Conservation (phyloP, 2,329 filamentous ascomycete species). For the Colletotrichum sp. region DNA sequence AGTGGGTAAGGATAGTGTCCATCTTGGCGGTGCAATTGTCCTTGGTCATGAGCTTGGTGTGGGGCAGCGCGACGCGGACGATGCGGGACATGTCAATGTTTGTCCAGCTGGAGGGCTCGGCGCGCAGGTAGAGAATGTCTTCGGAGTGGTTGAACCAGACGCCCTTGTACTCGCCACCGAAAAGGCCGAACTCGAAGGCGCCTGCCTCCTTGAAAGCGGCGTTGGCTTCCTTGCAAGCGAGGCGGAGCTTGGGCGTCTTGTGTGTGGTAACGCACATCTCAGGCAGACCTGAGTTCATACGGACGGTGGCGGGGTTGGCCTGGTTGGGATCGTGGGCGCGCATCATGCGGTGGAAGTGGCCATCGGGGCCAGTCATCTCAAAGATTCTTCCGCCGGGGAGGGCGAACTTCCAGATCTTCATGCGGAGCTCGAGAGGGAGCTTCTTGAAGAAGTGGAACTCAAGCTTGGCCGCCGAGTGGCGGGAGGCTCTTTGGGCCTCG, state of each 20-base stretch:
- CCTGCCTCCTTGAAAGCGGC: conserved; percentile 7
- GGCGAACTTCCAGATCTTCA: conserved; percentile 22
- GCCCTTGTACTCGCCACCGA: conserved; percentile 11
- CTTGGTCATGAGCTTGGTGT: conserved; percentile 12
- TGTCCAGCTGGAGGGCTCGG: background rate
- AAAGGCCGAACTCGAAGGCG: conserved; percentile 21
- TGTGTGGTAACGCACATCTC: conserved; percentile 7
- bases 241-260: conserved; percentile 19
- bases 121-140: conserved; percentile 13
- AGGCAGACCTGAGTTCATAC: conserved; percentile 6
- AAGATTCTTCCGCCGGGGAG: conserved; percentile 17
- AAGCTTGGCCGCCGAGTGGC: background rate
- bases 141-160: conserved; percentile 21
- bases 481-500: background rate
- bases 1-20: conserved; percentile 5
- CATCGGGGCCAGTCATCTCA: conserved; percentile 1
- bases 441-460: conserved; percentile 12
- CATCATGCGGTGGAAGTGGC: conserved; percentile 10
- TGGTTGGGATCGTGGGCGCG: background rate
- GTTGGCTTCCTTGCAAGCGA: conserved; percentile 16
- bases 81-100: conserved; percentile 18
- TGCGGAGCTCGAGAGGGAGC: conserved; percentile 20
- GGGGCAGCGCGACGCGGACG: conserved; percentile 8
- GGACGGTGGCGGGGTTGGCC: background rate
- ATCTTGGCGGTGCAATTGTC: background rate